Percentiles rank a stretch among this genome's conserved stretches.
These are phyloP conservation scores for Pisolithus marmoratus DNA, from an alignment of 768 basidiomycete species.

Conservation along the genomic window DNA sequence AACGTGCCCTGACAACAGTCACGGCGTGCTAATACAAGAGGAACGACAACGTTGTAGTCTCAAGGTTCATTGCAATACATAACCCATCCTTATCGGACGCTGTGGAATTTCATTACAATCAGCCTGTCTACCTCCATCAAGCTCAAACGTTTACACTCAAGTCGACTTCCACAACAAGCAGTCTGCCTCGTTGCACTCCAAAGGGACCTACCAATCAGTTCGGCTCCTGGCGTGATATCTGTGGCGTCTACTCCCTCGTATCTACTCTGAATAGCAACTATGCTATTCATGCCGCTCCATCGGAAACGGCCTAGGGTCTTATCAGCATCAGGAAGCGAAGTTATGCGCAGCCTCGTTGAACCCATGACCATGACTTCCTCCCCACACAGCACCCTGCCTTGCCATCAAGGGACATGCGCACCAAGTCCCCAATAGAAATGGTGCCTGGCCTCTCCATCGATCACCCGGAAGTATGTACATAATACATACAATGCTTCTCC, in stretches of 20 bases:
- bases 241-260: not conserved
- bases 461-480: too few species aligned
- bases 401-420: too few species aligned
- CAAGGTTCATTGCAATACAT: constrained; percentile 11
- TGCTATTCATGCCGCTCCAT: too few species aligned
- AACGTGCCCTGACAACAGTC: constrained; percentile 3
- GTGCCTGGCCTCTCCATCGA: too few species aligned
- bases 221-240: not conserved
- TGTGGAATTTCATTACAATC: constrained; percentile 2
- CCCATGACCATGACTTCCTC: too few species aligned
- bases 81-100: not conserved
- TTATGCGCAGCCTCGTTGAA: too few species aligned
- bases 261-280: not conserved
- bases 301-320: too few species aligned
- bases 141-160: constrained; percentile 7
- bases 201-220: too few species aligned
- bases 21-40: not conserved
- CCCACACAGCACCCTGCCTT: too few species aligned
- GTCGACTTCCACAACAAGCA: constrained; percentile 11
- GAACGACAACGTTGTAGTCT: constrained; percentile 19
- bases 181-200: constrained; percentile 10
- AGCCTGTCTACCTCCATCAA: not conserved
- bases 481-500: too few species aligned
- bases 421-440: too few species aligned
- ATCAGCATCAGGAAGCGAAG: too few species aligned